A percentile compares a stretch with the other conserved stretches of the same genome.
Evolutionary conservation across 2,329 filamentous ascomycete genomes (phyloP).

Genomic region (Fusarium bactridioides): DNA sequence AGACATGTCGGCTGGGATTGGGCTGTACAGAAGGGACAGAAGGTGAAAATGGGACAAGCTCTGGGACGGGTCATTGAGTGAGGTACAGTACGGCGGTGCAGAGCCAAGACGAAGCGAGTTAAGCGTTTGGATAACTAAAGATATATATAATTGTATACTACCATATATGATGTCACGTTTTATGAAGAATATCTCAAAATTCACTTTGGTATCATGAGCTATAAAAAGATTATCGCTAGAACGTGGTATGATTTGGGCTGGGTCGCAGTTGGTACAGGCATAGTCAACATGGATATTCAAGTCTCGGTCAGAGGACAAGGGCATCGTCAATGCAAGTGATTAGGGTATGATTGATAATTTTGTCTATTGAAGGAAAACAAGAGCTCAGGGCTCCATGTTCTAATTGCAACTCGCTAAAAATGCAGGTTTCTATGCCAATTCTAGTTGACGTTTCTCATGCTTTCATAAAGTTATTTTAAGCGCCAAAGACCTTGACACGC

Average conservation of each 20-base stretch:
- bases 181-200: not conserved
- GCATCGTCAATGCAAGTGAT: not conserved
- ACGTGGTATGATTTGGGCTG: not conserved
- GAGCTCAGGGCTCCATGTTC: not conserved
- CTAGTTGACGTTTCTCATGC: not conserved
- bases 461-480: constrained; percentile 44
- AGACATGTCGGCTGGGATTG: constrained; percentile 80
- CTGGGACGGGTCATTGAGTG: constrained; percentile 75
- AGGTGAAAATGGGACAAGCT: constrained; percentile 86
- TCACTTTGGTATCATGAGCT: not conserved
- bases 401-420: constrained; percentile 25
- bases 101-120: constrained; percentile 7
- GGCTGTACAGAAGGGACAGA: constrained; percentile 86
- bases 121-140: constrained; percentile 15
- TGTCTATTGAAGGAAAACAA: not conserved
- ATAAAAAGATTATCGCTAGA: not conserved
- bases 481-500: constrained; percentile 70
- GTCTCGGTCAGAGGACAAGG: not conserved
- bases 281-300: not conserved
- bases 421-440: not conserved
- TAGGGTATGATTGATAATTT: not conserved
- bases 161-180: not conserved
- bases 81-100: constrained; percentile 16
- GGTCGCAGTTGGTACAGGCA: not conserved
- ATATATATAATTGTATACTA: constrained; percentile 23